Percentiles rank a stretch among this genome's conserved stretches.
These are phyloP conservation scores for Trypanosoma rangeli DNA, from an alignment of 208 protist genomes.

Conservation along the genomic window DNA sequence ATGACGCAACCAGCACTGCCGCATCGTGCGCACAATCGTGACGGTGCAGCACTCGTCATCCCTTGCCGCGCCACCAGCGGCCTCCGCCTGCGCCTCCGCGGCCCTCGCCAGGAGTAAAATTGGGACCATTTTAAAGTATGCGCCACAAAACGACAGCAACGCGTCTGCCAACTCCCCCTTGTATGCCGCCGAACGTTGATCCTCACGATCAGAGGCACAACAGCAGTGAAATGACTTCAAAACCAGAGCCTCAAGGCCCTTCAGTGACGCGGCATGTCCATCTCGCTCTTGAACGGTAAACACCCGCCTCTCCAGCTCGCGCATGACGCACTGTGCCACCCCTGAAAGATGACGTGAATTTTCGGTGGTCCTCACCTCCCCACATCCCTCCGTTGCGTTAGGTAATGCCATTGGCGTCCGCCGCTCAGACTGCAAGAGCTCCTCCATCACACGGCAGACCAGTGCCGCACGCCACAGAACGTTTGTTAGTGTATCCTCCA, in stretches of 20 bases:
- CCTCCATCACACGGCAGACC: constrained; percentile 24
- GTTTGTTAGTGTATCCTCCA: constrained; percentile 19
- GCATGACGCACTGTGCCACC: constrained; percentile 10
- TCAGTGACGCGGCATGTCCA: background rate
- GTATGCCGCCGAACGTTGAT: constrained; percentile 3
- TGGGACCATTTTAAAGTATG: constrained; percentile 26
- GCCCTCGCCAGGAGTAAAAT: background rate
- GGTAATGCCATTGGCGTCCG: background rate
- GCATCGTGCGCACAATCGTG: constrained; percentile 31
- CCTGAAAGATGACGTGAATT: background rate
- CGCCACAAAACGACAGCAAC: constrained; percentile 20
- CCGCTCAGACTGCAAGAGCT: background rate
- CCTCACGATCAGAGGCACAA: constrained; percentile 1
- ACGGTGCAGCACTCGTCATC: constrained; percentile 1
- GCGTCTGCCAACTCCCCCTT: constrained; percentile 13
- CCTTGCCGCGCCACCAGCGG: background rate
- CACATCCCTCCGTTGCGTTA: background rate
- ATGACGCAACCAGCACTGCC: constrained; percentile 32
- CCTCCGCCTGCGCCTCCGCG: background rate
- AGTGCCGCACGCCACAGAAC: constrained; percentile 17
- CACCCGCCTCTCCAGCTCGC: constrained; percentile 14
- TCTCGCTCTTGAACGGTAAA: constrained; percentile 6
- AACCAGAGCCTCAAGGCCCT: constrained; percentile 20
- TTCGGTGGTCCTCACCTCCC: background rate
- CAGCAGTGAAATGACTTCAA: constrained; percentile 17